These are phyloP conservation scores for Sarocladium strictum DNA, from an alignment of 2,329 filamentous ascomycete genomes.

Conservation along the genomic window DNA sequence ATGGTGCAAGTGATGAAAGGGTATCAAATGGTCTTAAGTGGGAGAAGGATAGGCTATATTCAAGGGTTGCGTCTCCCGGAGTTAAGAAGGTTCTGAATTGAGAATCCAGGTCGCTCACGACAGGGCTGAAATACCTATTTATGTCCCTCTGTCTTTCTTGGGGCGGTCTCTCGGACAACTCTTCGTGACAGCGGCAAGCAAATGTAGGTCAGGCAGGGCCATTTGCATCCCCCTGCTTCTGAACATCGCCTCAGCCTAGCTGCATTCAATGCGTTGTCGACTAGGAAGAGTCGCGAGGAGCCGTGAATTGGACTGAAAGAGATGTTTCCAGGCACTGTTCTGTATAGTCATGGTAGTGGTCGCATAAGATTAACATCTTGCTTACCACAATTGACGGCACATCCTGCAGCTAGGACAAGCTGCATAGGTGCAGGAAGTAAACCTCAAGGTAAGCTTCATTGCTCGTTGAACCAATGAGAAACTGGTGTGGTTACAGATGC, in stretches of 20 bases:
- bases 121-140: not conserved
- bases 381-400: not conserved
- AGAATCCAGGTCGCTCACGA: not conserved
- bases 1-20: slow-evolving; percentile 14
- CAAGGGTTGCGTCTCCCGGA: not conserved
- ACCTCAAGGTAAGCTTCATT: not conserved
- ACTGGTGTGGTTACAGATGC: not conserved
- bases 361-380: not conserved
- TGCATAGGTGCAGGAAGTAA: not conserved
- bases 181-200: not conserved
- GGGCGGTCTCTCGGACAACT: not conserved
- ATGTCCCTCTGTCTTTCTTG: not conserved
- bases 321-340: not conserved
- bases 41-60: not conserved
- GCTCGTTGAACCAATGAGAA: not conserved
- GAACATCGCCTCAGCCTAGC: not conserved
- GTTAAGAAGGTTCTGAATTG: not conserved
- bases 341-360: not conserved
- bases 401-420: not conserved
- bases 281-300: not conserved
- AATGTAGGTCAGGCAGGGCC: not conserved
- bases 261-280: too few relatives aligned
- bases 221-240: not conserved
- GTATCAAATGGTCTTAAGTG: not conserved
- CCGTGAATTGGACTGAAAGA: not conserved